Conservation (phyloP, 257 asterid genomes). For the Marsdenia floribunda region DNA sequence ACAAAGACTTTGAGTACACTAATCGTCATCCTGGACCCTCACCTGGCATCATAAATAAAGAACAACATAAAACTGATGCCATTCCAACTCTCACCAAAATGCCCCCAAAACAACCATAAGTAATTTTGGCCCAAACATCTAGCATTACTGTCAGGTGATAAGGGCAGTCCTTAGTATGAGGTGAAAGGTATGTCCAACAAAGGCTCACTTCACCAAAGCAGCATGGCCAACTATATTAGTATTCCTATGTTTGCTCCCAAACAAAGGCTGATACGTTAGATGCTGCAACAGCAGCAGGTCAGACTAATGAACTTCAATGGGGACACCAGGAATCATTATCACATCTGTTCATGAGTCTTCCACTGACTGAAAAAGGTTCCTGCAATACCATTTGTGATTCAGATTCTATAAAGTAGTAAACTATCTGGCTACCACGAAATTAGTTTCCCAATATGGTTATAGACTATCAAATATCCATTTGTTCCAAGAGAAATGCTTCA, state of each 20-base stretch:
- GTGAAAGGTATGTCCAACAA: slow-evolving; percentile 24
- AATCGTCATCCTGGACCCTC: slow-evolving; percentile 19
- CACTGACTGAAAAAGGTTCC: slow-evolving; percentile 45
- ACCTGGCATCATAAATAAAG: slow-evolving; percentile 30
- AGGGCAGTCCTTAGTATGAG: slow-evolving; percentile 23
- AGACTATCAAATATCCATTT: slow-evolving; percentile 6
- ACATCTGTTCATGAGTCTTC: slow-evolving; percentile 50
- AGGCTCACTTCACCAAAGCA: slow-evolving; percentile 25
- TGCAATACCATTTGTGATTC: slow-evolving; percentile 59
- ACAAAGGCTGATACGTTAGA: slow-evolving; percentile 33
- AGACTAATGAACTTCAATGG: slow-evolving; percentile 42
- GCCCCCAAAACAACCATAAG: slow-evolving; percentile 22
- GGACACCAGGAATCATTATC: slow-evolving; percentile 45
- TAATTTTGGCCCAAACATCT: slow-evolving; percentile 19
- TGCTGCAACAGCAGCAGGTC: slow-evolving; percentile 42
- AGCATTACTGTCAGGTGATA: slow-evolving; percentile 14
- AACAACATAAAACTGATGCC: slow-evolving; percentile 15
- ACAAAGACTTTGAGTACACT: slow-evolving; percentile 23
- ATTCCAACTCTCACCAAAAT: slow-evolving; percentile 16
- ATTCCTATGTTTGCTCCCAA: slow-evolving; percentile 34
- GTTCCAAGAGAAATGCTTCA: background rate
- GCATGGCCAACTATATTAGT: slow-evolving; percentile 21
- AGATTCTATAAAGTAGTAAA: slow-evolving; percentile 45
- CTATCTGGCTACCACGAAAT: slow-evolving; percentile 40
- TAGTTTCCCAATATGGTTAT: slow-evolving; percentile 26